These are phyloP conservation scores for Styphnolobium japonicum DNA, from an alignment of 306 rosid species.

Conservation along the genomic window DNA sequence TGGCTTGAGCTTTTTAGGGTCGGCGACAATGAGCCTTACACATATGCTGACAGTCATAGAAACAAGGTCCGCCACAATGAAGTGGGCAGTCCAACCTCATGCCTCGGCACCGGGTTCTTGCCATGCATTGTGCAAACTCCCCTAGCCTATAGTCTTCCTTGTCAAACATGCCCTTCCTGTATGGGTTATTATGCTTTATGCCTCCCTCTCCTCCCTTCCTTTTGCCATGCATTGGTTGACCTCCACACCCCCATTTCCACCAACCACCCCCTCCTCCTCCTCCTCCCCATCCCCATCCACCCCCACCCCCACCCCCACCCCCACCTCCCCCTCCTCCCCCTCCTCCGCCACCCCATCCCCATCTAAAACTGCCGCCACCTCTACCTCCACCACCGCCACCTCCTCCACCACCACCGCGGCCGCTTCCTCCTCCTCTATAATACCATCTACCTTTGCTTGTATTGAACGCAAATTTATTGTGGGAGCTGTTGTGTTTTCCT, in stretches of 20 bases:
- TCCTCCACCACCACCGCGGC: background rate
- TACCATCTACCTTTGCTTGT: constrained; percentile 9
- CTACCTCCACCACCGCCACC: constrained; percentile 8
- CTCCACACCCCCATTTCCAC: constrained; percentile 79
- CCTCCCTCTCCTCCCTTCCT: constrained; percentile 29
- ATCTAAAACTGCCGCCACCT: background rate
- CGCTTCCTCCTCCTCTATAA: constrained; percentile 13
- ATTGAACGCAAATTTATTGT: constrained; percentile 25
- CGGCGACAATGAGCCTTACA: constrained; percentile 82
- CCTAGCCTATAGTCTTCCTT: constrained; percentile 57
- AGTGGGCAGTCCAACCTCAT: constrained; percentile 86
- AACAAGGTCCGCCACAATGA: constrained; percentile 88
- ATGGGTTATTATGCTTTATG: background rate
- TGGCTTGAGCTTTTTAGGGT: constrained; percentile 4
- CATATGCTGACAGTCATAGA: constrained; percentile 75
- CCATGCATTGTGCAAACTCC: constrained; percentile 77
- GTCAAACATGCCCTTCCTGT: constrained; percentile 26
- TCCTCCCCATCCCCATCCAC: constrained; percentile 46
- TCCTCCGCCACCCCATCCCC: constrained; percentile 31
- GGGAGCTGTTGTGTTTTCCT: constrained; percentile 16
- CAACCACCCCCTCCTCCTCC: constrained; percentile 82
- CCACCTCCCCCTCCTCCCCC: background rate
- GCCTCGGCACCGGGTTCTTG: constrained; percentile 63
- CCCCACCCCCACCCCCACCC: background rate
- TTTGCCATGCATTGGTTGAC: constrained; percentile 33